Conservation (phyloP, 208 protist genomes). For the Crithidia brevicula region DNA sequence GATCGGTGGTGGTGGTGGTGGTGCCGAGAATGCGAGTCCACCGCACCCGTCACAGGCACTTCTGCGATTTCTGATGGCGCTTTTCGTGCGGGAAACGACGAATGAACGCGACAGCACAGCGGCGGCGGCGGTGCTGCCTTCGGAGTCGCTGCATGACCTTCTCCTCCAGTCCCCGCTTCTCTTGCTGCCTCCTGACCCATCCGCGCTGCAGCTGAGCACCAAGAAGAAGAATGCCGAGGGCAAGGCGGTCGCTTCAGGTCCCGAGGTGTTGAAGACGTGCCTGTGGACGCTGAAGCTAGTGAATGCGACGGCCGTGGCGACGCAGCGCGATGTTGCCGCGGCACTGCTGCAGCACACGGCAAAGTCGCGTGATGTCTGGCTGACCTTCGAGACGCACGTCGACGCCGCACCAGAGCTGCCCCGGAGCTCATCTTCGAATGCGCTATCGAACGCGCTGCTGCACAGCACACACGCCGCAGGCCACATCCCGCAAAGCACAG, state of each 20-base stretch:
- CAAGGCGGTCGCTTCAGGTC: background rate
- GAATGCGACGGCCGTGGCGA: constrained; percentile 19
- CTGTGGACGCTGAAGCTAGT: constrained; percentile 27
- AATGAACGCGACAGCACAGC: background rate
- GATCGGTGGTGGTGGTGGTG: constrained; percentile 19
- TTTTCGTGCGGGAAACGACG: background rate
- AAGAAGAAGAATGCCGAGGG: background rate
- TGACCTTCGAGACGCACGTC: constrained; percentile 28
- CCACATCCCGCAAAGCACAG: constrained; percentile 18
- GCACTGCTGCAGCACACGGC: constrained; percentile 20
- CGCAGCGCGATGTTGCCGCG: constrained; percentile 34
- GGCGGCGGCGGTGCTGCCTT: background rate
- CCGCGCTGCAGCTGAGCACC: constrained; percentile 13
- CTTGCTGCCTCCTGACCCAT: background rate
- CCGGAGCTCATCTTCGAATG: background rate
- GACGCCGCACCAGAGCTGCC: background rate
- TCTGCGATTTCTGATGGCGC: background rate
- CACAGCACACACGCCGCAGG: constrained; percentile 9
- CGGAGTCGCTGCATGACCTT: constrained; percentile 3
- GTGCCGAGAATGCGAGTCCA: constrained; percentile 24
- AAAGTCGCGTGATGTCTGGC: constrained; percentile 32
- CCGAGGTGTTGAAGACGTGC: constrained; percentile 13
- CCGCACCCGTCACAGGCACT: constrained; percentile 21
- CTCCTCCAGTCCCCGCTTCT: constrained; percentile 15
- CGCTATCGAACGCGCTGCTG: background rate